A percentile compares a stretch with the other conserved stretches of the same genome.
phyloP scores from a whole-genome alignment of 1,139 yeast species.

The Candida sp. region DNA sequence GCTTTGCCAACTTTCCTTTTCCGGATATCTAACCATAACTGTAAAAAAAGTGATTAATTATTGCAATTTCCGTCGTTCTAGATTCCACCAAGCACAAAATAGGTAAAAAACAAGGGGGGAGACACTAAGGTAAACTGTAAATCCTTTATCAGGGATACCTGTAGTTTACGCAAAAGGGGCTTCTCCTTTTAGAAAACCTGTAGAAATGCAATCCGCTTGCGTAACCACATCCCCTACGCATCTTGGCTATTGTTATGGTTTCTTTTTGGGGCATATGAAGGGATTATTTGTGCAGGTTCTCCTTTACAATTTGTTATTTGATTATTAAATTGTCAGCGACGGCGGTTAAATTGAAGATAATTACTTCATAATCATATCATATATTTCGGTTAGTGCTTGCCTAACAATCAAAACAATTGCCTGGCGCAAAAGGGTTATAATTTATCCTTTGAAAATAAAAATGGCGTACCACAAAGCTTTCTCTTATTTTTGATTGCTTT shows the following conservation, averaged over 20 bases:
- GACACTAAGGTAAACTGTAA: neutral
- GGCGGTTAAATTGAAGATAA: neutral
- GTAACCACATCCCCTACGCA: neutral
- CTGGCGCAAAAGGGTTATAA: neutral
- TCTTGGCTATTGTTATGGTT: neutral
- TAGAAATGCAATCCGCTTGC: neutral
- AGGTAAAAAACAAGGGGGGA: neutral
- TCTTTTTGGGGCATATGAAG: too few relatives aligned
- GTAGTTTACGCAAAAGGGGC: neutral
- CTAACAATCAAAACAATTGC: neutral
- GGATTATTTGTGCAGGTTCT: neutral
- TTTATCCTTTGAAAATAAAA: neutral
- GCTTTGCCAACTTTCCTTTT: neutral
- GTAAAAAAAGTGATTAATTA: neutral
- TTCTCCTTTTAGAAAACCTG: neutral
- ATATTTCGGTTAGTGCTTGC: neutral
- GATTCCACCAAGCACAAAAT: neutral
- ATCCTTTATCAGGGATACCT: neutral
- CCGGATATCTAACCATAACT: neutral
- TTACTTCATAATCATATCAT: conserved; percentile 1
- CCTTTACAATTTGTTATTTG: neutral
- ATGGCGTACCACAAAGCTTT: neutral
- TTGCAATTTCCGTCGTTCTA: neutral
- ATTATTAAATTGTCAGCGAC: neutral
- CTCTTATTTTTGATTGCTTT: neutral